Evolutionary conservation across 192 early-diverging fungal genomes (phyloP), one percentile per base, ranked within the genome.

Genomic region (Podila clonocystis): DNA sequence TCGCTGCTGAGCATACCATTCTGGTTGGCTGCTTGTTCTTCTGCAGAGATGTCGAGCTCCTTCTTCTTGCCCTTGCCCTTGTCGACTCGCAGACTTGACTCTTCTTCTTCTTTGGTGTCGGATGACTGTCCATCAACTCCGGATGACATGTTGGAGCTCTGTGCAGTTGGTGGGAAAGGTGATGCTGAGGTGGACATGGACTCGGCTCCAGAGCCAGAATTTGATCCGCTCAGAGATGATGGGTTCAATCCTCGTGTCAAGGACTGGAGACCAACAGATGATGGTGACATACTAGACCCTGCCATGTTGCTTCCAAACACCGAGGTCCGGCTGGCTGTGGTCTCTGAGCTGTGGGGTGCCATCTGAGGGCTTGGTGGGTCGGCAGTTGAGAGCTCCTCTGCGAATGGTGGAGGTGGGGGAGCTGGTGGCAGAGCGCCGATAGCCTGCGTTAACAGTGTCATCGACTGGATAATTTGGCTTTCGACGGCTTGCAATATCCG

Each of bases 401-500:
- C 63, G 59, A 33, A 31, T 68, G 58, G 50, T 71, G 59, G 63
- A 17, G 30, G 20, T 3, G 82, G 82, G 33, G 28, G 28, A 30
- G 59, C 17, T 9, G 59, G 67, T 41, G 87, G 89, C 29, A 90
- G 48, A 4, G 70, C 82, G 30, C 77, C 82, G 9, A 90, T 19
- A 11, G 75, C 86, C 20, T 77, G 79, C 7, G 82, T 80, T 28
- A 90, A 68, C 17, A 73, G 58, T 26, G 74, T 73, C 38, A 90
- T 88, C 12, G 74, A 70, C 28, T 87, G 67, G 26, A 84, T 82
- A 38, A 93, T 87, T 76, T 94, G 93, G 2, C 67, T 68, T 65
- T 93, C 88, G 11, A 90, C 83, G 2, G 85, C 85, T 30, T 92
- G 86, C 57, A 94, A 73, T 30, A 93, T 83, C 15, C 90, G 86